phyloP scores from a whole-genome alignment of 1,284 basidiomycete genomes.

The Caloboletus inedulis region DNA sequence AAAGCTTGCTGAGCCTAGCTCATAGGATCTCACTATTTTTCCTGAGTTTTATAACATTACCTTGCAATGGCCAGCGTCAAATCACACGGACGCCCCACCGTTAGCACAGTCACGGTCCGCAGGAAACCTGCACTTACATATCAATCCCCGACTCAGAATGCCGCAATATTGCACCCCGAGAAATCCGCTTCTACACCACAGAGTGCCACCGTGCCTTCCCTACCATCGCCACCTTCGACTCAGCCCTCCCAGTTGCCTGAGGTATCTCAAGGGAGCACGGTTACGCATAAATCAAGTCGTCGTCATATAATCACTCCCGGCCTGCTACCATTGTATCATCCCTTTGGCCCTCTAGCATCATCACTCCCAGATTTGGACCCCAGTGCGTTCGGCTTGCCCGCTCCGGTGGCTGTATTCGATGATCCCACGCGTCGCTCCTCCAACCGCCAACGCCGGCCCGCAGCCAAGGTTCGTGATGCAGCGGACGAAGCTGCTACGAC shows the following conservation, averaged over 20 bases:
- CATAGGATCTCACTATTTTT: conserved; percentile 14
- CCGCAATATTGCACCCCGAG: conserved; percentile 16
- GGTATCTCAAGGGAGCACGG: conserved; percentile 9
- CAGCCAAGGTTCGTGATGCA: conserved; percentile 52
- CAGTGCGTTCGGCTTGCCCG: conserved; percentile 49
- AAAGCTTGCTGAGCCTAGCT: conserved; percentile 3
- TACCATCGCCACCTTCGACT: conserved; percentile 5
- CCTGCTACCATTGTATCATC: conserved; percentile 68
- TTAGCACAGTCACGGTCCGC: conserved; percentile 31
- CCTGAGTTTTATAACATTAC: conserved; percentile 10
- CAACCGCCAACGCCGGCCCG: conserved; percentile 48
- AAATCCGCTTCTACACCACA: conserved; percentile 9
- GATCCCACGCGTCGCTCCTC: conserved; percentile 43
- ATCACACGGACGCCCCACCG: conserved; percentile 9
- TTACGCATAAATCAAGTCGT: conserved; percentile 21
- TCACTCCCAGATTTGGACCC: conserved; percentile 67
- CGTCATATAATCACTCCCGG: conserved; percentile 40
- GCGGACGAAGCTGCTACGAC: conserved; percentile 30
- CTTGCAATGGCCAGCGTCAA: conserved; percentile 27
- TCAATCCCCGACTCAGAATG: conserved; percentile 43
- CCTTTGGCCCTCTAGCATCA: conserved; percentile 58
- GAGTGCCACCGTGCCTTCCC: conserved; percentile 11
- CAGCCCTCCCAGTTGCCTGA: conserved; percentile 21
- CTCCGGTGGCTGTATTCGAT: conserved; percentile 34
- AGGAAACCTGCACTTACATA: conserved; percentile 52